Evolutionary conservation across 805 yeast species (phyloP).

Genomic region (Candida saitoana): DNA sequence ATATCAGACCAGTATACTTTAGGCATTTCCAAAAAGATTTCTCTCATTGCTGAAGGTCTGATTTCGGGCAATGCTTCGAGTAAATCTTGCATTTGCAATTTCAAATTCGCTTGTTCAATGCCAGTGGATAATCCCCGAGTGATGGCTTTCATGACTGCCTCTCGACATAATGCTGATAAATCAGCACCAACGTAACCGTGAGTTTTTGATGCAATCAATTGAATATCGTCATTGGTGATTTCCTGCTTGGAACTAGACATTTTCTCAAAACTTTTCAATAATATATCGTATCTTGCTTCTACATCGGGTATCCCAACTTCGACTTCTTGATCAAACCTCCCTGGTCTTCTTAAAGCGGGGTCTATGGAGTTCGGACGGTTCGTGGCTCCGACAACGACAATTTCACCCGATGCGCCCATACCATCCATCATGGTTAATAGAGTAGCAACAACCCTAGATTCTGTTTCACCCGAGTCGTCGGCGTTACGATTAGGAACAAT

Average conservation of each 20-base stretch:
- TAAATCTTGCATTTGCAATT: constrained; percentile 55
- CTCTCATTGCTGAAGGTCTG: constrained; percentile 96
- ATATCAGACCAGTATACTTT: constrained; percentile 91
- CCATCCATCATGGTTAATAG: constrained; percentile 79
- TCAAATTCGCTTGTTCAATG: constrained; percentile 32
- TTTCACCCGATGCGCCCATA: constrained; percentile 58
- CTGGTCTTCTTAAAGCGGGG: constrained; percentile 76
- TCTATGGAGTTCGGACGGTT: constrained; percentile 67
- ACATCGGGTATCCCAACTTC: constrained; percentile 91
- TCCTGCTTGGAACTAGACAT: constrained; percentile 46
- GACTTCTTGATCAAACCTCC: constrained; percentile 84
- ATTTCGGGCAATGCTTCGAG: constrained; percentile 71
- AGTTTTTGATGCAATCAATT: constrained; percentile 65
- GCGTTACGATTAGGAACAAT: constrained; percentile 78
- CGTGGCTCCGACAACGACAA: constrained; percentile 73
- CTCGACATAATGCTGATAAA: constrained; percentile 79
- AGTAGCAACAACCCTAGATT: constrained; percentile 86
- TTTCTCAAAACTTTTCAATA: constrained; percentile 54
- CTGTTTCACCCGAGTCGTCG: constrained; percentile 89
- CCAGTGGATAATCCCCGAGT: constrained; percentile 47
- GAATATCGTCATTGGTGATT: constrained; percentile 53
- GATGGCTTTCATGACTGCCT: constrained; percentile 81
- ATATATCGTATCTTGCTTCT: constrained; percentile 70
- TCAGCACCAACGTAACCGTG: constrained; percentile 99
- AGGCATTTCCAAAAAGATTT: constrained; percentile 90